Base-by-base conservation (phyloP, 805 yeast genomes). In the Ogataea nitratoaversa region DNA sequence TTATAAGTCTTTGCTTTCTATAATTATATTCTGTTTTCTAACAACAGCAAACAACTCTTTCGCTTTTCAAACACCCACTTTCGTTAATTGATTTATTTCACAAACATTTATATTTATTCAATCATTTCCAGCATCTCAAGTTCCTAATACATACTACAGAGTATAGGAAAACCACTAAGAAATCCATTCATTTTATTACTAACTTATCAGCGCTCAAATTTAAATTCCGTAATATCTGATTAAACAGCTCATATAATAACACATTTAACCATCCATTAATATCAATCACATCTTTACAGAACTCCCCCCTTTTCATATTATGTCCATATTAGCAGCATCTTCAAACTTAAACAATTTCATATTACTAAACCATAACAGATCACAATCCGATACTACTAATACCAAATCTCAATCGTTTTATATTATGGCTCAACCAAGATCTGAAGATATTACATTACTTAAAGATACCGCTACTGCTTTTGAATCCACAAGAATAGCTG, bases 321-420 rank as follows among this genome's bases (percentile, higher is more conserved):
- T 50, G 54, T 46, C 48, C 31, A 44, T 49, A 18, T 38, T 48
- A 35, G 45, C 52, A 18, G 44, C 52, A 25, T 42, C 47, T 28
- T 43, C 49, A 22, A 42, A 39, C 14, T 37, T 36, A 16, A 34
- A 31, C 40, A 42, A 33, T 24, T 30, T 38, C 17, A 34, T 41
- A 19, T 12, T 31, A 14, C 41, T 43, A 31, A 53, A 49, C 33
- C 63, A 57, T 40, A 37, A 52, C 7, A 48, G 65, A 50, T 61
- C 66, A 16, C 63, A 57, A 22, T 56, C 62, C 18, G 64, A 60
- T 40, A 52, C 63, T 4, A 56, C 61, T 18, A 52, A 55, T 35
- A 22, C 49, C 24, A 55, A 52, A 42, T 56, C 60, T 19, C 36
- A 42, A 22, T 48, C 49, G 7, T 53, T 44, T 29, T 41, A 56